Evolutionary conservation across 169 alveolate species (phyloP).

Genomic region (Cryptosporidium ubiquitum): DNA sequence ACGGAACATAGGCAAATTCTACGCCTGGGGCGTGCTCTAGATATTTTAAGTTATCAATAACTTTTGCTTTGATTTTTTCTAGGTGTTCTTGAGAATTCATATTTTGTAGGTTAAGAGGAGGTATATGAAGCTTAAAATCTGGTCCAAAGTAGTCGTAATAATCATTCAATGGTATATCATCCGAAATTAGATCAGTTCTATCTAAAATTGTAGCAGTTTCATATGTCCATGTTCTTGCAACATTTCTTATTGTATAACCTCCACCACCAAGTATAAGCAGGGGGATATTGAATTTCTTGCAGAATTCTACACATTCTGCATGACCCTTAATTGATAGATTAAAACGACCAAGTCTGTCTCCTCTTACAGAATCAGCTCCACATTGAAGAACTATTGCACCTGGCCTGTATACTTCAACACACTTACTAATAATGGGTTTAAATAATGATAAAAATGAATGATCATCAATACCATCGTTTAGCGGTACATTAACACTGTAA

Average conservation of each 20-base stretch:
- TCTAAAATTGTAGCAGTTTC: conserved; percentile 97
- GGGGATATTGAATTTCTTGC: conserved; percentile 92
- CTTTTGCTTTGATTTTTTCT: conserved; percentile 89
- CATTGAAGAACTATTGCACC: conserved; percentile 98
- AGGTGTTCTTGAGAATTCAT: conserved; percentile 94
- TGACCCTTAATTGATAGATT: conserved; percentile 97
- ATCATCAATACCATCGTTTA: conserved; percentile 97
- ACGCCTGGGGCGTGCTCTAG: conserved; percentile 97
- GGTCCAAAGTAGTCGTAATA: conserved; percentile 97
- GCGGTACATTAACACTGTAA: conserved; percentile 97
- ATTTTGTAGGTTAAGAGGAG: conserved; percentile 92
- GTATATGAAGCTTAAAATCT: conserved; percentile 93
- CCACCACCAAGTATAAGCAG: conserved; percentile 96
- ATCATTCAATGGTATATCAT: conserved; percentile 93
- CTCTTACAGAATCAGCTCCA: conserved; percentile 98
- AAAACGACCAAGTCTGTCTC: conserved; percentile 97
- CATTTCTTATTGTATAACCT: conserved; percentile 99
- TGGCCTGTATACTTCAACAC: conserved; percentile 95
- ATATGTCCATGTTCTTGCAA: conserved; percentile 99
- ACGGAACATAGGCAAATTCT: conserved; percentile 90
- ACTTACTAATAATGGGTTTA: conserved; percentile 92
- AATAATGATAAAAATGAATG: conserved; percentile 92
- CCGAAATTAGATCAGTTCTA: conserved; percentile 88
- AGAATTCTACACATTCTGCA: conserved; percentile 96
- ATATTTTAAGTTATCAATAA: conserved; percentile 90